Evolutionary conservation across 192 early-diverging fungal genomes (phyloP).

Genomic region (Coemansia sp.): DNA sequence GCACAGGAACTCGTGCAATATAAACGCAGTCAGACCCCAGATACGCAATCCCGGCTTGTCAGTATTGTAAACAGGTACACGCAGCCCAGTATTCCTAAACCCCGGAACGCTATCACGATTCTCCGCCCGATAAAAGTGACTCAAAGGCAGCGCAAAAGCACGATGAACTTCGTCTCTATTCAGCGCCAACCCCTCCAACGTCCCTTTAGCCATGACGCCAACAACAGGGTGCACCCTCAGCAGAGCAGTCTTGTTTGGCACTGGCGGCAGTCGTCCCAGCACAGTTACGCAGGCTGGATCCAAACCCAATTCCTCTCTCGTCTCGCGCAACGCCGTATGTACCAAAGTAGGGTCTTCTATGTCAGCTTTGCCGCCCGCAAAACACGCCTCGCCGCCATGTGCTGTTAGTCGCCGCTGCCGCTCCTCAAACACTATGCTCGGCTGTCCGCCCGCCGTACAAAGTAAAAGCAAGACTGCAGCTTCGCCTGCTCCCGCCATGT

Average conservation of each 20-base stretch:
- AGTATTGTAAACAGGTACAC: constrained; percentile 66
- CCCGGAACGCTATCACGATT: constrained; percentile 32
- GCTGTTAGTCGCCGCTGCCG: constrained; percentile 66
- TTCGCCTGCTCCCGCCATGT: not conserved
- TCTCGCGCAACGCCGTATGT: constrained; percentile 80
- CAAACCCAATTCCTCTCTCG: constrained; percentile 77
- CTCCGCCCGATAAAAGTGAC: constrained; percentile 58
- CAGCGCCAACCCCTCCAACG: constrained; percentile 49
- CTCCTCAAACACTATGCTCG: constrained; percentile 80
- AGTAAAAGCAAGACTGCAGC: constrained; percentile 63
- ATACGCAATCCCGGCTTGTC: constrained; percentile 61
- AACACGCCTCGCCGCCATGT: constrained; percentile 82
- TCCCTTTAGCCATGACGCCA: constrained; percentile 54
- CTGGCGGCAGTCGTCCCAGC: constrained; percentile 63
- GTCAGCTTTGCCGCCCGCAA: constrained; percentile 80
- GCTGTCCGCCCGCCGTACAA: constrained; percentile 63
- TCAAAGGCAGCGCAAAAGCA: constrained; percentile 72
- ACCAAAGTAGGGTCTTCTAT: constrained; percentile 59
- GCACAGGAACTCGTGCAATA: constrained; percentile 63
- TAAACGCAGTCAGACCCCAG: constrained; percentile 84
- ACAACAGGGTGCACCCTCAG: constrained; percentile 69
- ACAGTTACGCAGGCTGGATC: constrained; percentile 52
- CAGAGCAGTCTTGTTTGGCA: constrained; percentile 65
- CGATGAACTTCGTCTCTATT: constrained; percentile 71
- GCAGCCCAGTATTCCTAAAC: constrained; percentile 60